A percentile compares a stretch with the other conserved stretches of the same genome.
Conservation (phyloP, 164 flowering plant species). For the Chimonanthus salicifolius region DNA sequence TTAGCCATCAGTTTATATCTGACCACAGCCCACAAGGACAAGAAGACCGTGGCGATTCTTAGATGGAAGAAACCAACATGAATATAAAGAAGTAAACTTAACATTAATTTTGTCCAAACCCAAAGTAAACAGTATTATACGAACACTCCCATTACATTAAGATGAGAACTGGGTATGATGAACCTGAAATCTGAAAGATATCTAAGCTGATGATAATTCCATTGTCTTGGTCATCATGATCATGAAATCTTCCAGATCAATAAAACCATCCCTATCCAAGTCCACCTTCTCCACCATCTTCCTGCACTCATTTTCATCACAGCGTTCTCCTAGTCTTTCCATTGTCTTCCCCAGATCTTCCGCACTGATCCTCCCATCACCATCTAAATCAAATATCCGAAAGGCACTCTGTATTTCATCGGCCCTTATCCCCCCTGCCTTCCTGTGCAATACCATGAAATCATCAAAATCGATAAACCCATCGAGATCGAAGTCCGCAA, state of each 20-base stretch:
- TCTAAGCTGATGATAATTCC: constrained; percentile 2
- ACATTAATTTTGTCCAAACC: no score
- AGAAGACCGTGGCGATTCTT: no score
- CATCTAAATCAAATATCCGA: constrained; percentile 52
- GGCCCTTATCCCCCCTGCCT: constrained; percentile 32
- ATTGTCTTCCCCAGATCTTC: constrained; percentile 51
- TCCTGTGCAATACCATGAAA: constrained; percentile 64
- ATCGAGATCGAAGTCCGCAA: constrained; percentile 62
- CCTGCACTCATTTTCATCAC: constrained; percentile 55
- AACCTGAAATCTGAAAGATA: no score
- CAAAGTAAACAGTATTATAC: no score
- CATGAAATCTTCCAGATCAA: constrained; percentile 65
- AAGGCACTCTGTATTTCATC: constrained; percentile 63
- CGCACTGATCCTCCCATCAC: constrained; percentile 69
- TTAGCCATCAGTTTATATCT: no score
- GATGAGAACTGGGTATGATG: no score
- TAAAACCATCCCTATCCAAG: constrained; percentile 60
- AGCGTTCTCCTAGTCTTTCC: constrained; percentile 54
- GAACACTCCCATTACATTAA: no score
- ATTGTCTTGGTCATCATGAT: constrained; percentile 72
- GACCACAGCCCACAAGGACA: no score
- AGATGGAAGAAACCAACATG: no score
- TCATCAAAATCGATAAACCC: constrained; percentile 72
- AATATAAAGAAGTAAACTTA: no score
- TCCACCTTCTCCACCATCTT: constrained; percentile 61